phyloP scores from a whole-genome alignment of 805 yeast species.

The Yarrowia divulgata region DNA sequence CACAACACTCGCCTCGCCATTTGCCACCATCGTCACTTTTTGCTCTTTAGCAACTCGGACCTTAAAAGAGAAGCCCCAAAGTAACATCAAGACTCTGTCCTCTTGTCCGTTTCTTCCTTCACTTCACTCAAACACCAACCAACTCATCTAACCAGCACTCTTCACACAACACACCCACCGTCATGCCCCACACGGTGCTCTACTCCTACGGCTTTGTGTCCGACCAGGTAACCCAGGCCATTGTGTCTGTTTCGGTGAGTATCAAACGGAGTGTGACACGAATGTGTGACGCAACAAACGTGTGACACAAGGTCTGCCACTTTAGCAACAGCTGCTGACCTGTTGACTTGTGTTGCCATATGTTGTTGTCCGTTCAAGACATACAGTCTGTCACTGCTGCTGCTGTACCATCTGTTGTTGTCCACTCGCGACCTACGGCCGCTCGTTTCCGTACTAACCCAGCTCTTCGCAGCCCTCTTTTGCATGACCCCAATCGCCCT shows the following conservation, averaged over 20 bases:
- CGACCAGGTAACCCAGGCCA: conserved; percentile 33
- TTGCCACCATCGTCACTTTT: background rate
- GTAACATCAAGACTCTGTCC: background rate
- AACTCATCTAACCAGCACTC: no score
- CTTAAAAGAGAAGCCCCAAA: background rate
- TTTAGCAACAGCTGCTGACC: no score
- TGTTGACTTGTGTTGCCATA: no score
- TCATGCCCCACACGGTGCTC: conserved; percentile 31
- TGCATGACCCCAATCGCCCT: conserved; percentile 36
- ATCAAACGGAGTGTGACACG: no score
- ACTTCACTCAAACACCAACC: background rate
- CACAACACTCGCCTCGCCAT: no score
- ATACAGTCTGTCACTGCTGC: no score
- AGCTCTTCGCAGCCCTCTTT: conserved; percentile 36
- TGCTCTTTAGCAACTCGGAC: conserved; percentile 12
- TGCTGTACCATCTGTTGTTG: no score
- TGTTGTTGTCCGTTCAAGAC: no score
- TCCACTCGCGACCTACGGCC: no score
- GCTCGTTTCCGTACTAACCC: conserved; percentile 18
- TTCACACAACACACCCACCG: background rate
- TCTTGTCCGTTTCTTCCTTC: background rate
- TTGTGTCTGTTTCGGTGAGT: conserved; percentile 38
- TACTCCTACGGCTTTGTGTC: conserved; percentile 32
- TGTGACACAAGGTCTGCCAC: no score
- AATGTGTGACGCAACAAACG: no score